A percentile compares a stretch with the other conserved stretches of the same genome.
phyloP scores from a whole-genome alignment of 2,329 filamentous ascomycete genomes.

The Aspergillus caelatus region DNA sequence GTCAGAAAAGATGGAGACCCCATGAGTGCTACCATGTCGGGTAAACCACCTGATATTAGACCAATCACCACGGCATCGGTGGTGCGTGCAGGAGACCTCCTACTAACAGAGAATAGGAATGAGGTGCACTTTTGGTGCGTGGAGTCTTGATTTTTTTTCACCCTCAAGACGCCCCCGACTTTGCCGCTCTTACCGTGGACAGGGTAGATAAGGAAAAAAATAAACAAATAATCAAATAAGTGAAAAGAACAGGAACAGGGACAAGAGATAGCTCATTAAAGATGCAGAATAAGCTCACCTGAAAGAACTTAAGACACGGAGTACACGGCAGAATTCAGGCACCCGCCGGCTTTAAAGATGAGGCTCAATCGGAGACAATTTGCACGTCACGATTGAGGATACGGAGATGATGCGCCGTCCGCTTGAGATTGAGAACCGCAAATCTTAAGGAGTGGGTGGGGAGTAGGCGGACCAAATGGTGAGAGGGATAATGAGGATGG shows the following conservation, averaged over 20 bases:
- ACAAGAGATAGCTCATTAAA: not conserved
- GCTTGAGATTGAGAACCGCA: slow-evolving; percentile 9
- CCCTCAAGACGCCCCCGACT: not conserved
- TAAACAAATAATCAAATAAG: not conserved
- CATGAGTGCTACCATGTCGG: not conserved
- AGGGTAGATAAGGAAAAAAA: not conserved
- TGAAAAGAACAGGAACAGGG: not conserved
- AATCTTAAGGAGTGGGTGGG: too few relatives aligned
- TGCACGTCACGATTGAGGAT: slow-evolving; percentile 16
- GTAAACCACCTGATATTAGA: slow-evolving; percentile 1
- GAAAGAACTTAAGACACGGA: slow-evolving; percentile 7
- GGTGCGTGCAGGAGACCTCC: not conserved
- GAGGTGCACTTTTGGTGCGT: not conserved
- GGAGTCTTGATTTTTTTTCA: not conserved
- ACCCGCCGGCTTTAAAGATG: slow-evolving; percentile 14
- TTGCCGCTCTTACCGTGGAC: not conserved
- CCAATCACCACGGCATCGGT: slow-evolving; percentile 3
- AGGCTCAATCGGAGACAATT: slow-evolving; percentile 25
- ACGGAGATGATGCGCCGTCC: slow-evolving; percentile 6
- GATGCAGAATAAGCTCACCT: slow-evolving; percentile 21
- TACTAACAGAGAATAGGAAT: not conserved
- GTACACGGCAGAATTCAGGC: slow-evolving; percentile 8
- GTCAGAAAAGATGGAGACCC: not conserved
- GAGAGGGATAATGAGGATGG: not conserved
- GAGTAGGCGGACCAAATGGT: not conserved